Base-by-base conservation (phyloP, 306 rosid species). In the Cucurbita maxima region DNA sequence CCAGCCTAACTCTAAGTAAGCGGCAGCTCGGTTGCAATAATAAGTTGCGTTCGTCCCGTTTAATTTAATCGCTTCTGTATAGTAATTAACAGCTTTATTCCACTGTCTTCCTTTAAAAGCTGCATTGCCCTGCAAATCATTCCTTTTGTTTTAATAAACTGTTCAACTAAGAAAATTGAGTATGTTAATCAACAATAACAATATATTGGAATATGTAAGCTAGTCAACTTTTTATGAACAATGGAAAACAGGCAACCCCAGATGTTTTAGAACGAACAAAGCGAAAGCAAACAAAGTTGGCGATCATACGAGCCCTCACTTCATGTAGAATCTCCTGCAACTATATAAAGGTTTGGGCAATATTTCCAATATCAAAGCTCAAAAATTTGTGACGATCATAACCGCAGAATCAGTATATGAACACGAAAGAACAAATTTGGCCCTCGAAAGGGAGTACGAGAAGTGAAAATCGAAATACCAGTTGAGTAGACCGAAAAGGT, bases 21-120 rank as follows among this genome's bases (percentile, higher is more conserved):
- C 97, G 80, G 90, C 92, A 58, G 97, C 95, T n/a, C 97, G 87
- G 86, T 92, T 92, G 77, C 88, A 82, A 78, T 85, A 85, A 80
- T 82, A 89, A 76, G 95, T 92, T 20, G 89, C 86, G 61, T 78
- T 88, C 41, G 70, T 72, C 72, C 53, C 89, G 67, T 85, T 85
- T 82, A 88, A 80, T 20, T 88, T 87, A 73, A 92, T 88, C 75
- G 97, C 96, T 80, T 89, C 87, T 8, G 85, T 76, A 80, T 92
- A 92, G 84, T 83, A 82, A 75, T 81, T 81, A 76, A 88, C 87
- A 41, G 97, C 96, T 72, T 85, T 88, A 71, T 86, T 88, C 95
- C 92, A 89, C 73, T 82, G 88, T 64, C 58, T 85, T 81, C 87
- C 88, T 76, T 92, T 89, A 81, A 84, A 92, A 47, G 96, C 95